Conservation (phyloP, 1,284 basidiomycete genomes). For the Heterobasidion irregulare region DNA sequence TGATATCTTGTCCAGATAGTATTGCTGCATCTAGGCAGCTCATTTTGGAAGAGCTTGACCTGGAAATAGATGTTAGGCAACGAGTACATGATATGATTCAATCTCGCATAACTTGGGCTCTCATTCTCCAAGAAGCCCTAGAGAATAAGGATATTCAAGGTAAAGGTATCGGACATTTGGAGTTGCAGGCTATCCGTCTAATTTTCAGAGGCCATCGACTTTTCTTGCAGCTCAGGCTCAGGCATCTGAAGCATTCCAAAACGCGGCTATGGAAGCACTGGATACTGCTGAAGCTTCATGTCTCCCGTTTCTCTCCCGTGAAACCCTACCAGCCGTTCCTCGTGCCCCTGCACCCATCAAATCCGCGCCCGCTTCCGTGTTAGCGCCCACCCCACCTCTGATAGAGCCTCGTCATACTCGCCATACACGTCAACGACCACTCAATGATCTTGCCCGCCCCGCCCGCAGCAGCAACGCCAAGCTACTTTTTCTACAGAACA, state of each 20-base stretch:
- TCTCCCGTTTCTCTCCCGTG: slow-evolving; percentile 37
- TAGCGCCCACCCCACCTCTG: slow-evolving; percentile 16
- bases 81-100: slow-evolving; percentile 48
- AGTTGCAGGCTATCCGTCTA: no score
- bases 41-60: slow-evolving; percentile 43
- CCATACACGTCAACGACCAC: slow-evolving; percentile 16
- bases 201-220: no score
- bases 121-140: slow-evolving; percentile 45
- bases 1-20: neutral
- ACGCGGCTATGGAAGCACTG: slow-evolving; percentile 49
- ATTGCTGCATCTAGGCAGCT: slow-evolving; percentile 13
- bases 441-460: slow-evolving; percentile 15
- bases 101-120: slow-evolving; percentile 61
- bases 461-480: slow-evolving; percentile 23
- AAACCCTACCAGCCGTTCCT: slow-evolving; percentile 18
- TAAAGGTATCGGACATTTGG: slow-evolving; percentile 6
- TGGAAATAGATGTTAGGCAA: slow-evolving; percentile 54
- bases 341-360: slow-evolving; percentile 7
- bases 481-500: slow-evolving; percentile 35
- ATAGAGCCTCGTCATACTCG: neutral
- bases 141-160: slow-evolving; percentile 19
- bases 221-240: no score
- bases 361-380: neutral
- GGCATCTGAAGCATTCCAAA: slow-evolving; percentile 26
- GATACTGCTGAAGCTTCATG: slow-evolving; percentile 44